Conservation (phyloP, 148 eudicot genomes). For the Heliosperma pusillum region DNA sequence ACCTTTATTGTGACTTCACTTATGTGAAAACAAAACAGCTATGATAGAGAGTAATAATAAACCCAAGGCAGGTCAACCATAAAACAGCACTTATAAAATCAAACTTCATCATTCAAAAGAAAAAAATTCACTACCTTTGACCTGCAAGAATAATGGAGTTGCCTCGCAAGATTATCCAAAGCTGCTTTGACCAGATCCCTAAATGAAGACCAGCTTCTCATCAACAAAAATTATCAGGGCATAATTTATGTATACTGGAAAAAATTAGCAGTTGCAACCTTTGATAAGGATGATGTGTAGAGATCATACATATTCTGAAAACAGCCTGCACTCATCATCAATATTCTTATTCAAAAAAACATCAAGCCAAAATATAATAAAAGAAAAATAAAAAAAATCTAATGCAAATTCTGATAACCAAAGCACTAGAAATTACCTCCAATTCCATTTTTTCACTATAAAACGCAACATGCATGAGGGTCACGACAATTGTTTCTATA, state of each 20-base stretch:
- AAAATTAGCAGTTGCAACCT: slow-evolving; percentile 42
- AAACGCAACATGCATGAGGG: slow-evolving; percentile 79
- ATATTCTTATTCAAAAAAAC: slow-evolving; percentile 7
- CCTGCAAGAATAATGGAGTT: slow-evolving; percentile 55
- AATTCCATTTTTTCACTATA: slow-evolving; percentile 85
- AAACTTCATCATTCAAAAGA: background rate
- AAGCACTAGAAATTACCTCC: slow-evolving; percentile 50
- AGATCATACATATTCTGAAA: slow-evolving; percentile 73
- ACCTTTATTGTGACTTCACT: background rate
- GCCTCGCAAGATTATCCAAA: slow-evolving; percentile 69
- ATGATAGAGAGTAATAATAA: background rate
- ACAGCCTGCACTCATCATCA: slow-evolving; percentile 59
- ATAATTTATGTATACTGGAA: slow-evolving; percentile 7
- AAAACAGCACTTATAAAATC: background rate
- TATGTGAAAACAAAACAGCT: background rate
- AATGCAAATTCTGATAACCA: background rate
- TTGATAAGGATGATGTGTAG: slow-evolving; percentile 72
- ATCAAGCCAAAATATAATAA: background rate
- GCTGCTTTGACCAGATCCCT: slow-evolving; percentile 75
- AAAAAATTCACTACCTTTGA: slow-evolving; percentile 52
- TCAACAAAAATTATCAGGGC: background rate
- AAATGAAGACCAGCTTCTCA: slow-evolving; percentile 16
- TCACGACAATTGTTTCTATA: slow-evolving; percentile 70
- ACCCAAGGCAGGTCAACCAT: background rate
- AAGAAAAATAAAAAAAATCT: background rate